A percentile compares a stretch with the other conserved stretches of the same genome.
Evolutionary conservation across 2,329 filamentous ascomycete genomes (phyloP).

Genomic region (Metarhizium sp.): DNA sequence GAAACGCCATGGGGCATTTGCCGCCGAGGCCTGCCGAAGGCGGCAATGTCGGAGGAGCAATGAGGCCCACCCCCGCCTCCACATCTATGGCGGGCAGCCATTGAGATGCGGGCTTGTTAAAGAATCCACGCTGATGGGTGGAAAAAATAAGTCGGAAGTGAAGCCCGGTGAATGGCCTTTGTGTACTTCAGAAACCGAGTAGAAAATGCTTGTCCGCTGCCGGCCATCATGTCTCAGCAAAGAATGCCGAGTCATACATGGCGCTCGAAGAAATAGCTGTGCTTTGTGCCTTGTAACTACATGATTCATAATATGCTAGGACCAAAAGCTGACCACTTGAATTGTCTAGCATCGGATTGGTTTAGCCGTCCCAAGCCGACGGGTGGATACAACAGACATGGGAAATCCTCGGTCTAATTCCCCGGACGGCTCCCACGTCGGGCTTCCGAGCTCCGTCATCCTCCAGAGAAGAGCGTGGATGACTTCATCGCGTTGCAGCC

Average conservation of each 20-base stretch:
- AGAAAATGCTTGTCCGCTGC: no score
- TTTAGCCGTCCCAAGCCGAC: background rate
- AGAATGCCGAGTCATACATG: no score
- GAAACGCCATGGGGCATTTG: background rate
- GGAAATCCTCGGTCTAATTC: background rate
- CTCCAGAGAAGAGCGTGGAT: conserved; percentile 12
- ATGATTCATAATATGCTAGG: no score
- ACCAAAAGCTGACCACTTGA: background rate
- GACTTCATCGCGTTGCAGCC: background rate
- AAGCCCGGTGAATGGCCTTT: no score
- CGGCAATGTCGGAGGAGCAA: background rate
- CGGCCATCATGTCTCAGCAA: no score
- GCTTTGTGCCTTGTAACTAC: no score
- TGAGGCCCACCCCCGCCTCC: no score
- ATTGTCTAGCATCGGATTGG: background rate
- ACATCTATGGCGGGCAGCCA: no score
- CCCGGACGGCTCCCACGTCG: background rate
- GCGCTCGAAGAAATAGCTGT: no score
- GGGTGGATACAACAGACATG: background rate
- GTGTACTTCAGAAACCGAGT: no score
- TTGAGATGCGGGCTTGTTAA: background rate
- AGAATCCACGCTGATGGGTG: background rate
- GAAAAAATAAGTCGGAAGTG: background rate
- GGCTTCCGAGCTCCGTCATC: background rate
- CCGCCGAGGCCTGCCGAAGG: background rate